These are phyloP conservation scores for Cryptococcus sp. DNA, from an alignment of 1,284 basidiomycete species.

Conservation along the genomic window DNA sequence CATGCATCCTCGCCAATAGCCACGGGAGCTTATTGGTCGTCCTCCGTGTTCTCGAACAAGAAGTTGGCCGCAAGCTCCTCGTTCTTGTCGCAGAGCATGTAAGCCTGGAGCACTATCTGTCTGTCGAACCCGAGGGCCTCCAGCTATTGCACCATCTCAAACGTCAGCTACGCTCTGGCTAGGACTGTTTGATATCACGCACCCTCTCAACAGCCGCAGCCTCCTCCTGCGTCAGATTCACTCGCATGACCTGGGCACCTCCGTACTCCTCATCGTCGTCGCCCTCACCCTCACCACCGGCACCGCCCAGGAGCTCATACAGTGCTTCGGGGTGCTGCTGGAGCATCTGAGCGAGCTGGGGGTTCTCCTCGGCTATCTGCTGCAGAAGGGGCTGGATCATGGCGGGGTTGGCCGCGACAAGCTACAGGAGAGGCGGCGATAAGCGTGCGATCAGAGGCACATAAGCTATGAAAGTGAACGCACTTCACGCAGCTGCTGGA, in stretches of 20 bases:
- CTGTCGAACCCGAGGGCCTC: slow-evolving; percentile 81
- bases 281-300: slow-evolving; percentile 50
- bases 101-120: slow-evolving; percentile 74
- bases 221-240: slow-evolving; percentile 71
- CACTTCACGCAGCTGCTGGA: slow-evolving; percentile 61
- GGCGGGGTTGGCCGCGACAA: slow-evolving; percentile 71
- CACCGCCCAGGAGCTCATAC: slow-evolving; percentile 59
- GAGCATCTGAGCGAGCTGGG: slow-evolving; percentile 65
- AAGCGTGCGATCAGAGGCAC: too few relatives aligned
- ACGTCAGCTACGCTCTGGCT: background rate
- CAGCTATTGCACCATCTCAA: slow-evolving; percentile 56
- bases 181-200: slow-evolving; percentile 41
- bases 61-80: slow-evolving; percentile 92
- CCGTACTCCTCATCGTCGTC: slow-evolving; percentile 53
- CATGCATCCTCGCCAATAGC: background rate
- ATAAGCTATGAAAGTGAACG: slow-evolving; percentile 10
- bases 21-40: slow-evolving; percentile 51
- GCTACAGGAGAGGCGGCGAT: slow-evolving; percentile 44
- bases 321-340: slow-evolving; percentile 69
- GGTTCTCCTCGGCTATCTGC: slow-evolving; percentile 71
- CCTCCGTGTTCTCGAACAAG: slow-evolving; percentile 71
- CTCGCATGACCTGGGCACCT: slow-evolving; percentile 65
- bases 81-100: slow-evolving; percentile 88
- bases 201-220: slow-evolving; percentile 80
- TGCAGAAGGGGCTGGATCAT: slow-evolving; percentile 76